Percentiles rank a stretch among this genome's conserved stretches.
Evolutionary conservation across 495 filamentous ascomycete species (phyloP).

Genomic region (Penicillium pancosmium): DNA sequence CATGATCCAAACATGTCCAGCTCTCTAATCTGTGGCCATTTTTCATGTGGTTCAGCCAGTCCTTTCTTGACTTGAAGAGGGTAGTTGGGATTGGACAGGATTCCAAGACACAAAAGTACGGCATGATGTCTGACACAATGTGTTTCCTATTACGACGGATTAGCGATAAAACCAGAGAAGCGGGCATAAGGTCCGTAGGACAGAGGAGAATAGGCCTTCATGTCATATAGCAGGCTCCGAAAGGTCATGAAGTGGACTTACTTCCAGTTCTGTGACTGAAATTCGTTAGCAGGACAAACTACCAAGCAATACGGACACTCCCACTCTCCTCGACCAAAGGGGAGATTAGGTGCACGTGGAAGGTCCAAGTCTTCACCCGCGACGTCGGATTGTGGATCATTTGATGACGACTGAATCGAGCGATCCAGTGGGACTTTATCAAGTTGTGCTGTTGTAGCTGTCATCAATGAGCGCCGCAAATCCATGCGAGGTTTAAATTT

Average conservation of each 20-base stretch:
- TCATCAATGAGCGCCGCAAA: background rate
- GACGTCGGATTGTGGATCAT: background rate
- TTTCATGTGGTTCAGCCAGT: background rate
- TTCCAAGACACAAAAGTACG: background rate
- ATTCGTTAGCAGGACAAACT: background rate
- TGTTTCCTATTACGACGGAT: background rate
- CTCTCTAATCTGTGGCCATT: background rate
- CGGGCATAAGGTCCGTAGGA: too few species aligned
- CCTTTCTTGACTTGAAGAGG: background rate
- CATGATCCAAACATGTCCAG: background rate
- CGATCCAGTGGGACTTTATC: background rate
- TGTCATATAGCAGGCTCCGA: background rate
- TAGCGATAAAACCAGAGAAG: too few species aligned
- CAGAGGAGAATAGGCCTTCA: too few species aligned
- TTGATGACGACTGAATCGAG: background rate
- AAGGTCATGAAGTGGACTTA: background rate
- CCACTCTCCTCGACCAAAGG: background rate
- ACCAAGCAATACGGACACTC: background rate
- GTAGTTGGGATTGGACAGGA: background rate
- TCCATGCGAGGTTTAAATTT: background rate
- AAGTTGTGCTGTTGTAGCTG: background rate
- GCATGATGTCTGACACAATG: slow-evolving; percentile 1
- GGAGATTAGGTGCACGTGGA: background rate
- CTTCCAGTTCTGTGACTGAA: background rate
- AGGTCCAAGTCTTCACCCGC: background rate